Evolutionary conservation across 345 rosid genomes (phyloP).

Genomic region (Salix exigua): DNA sequence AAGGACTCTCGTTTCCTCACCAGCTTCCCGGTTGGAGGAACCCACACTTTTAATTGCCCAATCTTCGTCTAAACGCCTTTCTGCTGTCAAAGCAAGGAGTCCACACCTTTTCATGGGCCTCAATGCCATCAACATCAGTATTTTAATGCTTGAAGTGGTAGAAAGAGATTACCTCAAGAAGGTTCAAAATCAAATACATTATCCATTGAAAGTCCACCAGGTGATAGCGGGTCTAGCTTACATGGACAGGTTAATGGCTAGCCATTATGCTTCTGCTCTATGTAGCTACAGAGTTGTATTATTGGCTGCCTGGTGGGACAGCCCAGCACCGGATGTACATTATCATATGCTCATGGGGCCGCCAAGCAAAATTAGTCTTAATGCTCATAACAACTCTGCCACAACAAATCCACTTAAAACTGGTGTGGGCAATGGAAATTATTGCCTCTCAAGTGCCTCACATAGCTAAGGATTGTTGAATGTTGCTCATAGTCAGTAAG

Average conservation of each 20-base stretch:
- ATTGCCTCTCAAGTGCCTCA: not conserved
- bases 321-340: not conserved
- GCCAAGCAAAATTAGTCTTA: not conserved
- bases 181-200: not conserved
- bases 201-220: not conserved
- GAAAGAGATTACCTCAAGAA: not conserved
- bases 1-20: conserved; percentile 15
- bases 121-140: not conserved
- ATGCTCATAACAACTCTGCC: not conserved
- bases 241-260: not conserved
- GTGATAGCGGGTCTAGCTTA: not conserved
- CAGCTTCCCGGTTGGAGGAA: conserved; percentile 14
- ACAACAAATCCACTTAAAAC: not conserved
- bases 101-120: not conserved
- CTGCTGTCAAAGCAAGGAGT: not conserved
- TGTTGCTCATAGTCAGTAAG: not conserved
- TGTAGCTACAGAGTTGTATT: not conserved
- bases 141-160: not conserved
- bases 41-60: conserved; percentile 15
- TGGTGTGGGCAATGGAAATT: not conserved
- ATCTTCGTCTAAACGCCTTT: not conserved
- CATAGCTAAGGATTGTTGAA: not conserved
- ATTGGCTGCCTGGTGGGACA: not conserved
- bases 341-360: not conserved
- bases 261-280: not conserved